Evolutionary conservation across 148 eudicot genomes (phyloP).

Genomic region (Camellia sinensis): DNA sequence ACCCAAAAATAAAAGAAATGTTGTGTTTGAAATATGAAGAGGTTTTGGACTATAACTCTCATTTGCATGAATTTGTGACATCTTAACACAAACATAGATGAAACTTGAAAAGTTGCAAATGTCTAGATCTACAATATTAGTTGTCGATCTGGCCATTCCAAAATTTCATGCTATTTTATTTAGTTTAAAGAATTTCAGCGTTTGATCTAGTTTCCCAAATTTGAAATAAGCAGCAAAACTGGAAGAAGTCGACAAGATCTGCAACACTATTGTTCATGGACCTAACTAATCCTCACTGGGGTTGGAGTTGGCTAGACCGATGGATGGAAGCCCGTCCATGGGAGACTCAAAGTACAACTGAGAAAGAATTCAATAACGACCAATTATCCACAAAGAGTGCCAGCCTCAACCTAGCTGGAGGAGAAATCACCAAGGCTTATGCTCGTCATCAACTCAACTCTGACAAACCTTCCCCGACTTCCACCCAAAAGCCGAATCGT

Average conservation of each 20-base stretch:
- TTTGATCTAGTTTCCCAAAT: not conserved
- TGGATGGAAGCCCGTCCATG: constrained; percentile 85
- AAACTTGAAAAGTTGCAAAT: not conserved
- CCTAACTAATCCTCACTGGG: constrained; percentile 85
- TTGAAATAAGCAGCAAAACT: constrained; percentile 66
- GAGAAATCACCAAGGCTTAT: constrained; percentile 49
- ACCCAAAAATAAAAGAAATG: not conserved
- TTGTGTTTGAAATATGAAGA: not conserved
- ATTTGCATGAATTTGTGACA: not conserved
- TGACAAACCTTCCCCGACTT: constrained; percentile 30
- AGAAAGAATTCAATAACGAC: constrained; percentile 37
- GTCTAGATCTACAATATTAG: not conserved
- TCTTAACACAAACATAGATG: not conserved
- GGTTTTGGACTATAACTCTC: not conserved
- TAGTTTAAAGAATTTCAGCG: not conserved
- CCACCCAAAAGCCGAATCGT: constrained; percentile 31
- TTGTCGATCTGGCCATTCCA: not conserved
- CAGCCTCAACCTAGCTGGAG: constrained; percentile 15
- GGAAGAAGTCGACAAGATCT: constrained; percentile 73
- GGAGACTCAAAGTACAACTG: constrained; percentile 47
- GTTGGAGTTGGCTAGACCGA: constrained; percentile 97
- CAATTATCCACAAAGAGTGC: constrained; percentile 19
- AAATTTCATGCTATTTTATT: not conserved
- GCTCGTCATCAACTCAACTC: constrained; percentile 55
- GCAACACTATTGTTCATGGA: constrained; percentile 65